Evolutionary conservation across 225 moss, liverwort and hornwort genomes (phyloP), one percentile per base, ranked within the genome.

Genomic region (Neckera pumila): DNA sequence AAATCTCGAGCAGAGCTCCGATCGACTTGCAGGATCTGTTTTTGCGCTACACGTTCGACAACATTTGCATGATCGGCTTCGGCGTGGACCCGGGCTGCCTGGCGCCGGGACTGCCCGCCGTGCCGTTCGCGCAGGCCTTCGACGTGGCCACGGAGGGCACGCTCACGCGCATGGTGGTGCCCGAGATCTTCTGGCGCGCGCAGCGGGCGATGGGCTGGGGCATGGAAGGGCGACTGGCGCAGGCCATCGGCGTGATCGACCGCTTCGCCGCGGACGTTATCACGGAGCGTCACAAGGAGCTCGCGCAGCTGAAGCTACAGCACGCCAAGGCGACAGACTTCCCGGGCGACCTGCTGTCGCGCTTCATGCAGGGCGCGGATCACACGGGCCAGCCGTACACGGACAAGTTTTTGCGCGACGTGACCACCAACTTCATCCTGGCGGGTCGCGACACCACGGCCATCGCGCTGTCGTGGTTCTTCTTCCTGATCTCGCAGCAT

Each of bases 31-130:
- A 95, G 61, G 94, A 94, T 79, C 72, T 96, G 42, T 92, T 96
- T n/a, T 85, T 94, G 40, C 91, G 95, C 61, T 95, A 95, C 89
- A 92, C 93, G 5, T 95, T 97, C 84, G 96, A 96, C 83, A 95
- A 91, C 90, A 95, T 96, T 21, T 97, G 97, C 92, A 91, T 90
- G 81, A 80, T 96, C 14, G 96, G 92, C 6, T 96, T 97, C 82
- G 93, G 95, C 61, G 93, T 95, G 18, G 96, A 97, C 43, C 94
- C 93, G 33, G 95, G 93, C 5, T 95, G 95, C 76, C 90, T 96
- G 49, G 93, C 92, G 16, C 89, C 90, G 10, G 93, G 92, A 10
- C 86, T 96, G 7, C 94, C 96, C 3, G 27, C 10, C 4, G 94
- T 95, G 70, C 92, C 89, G 34, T 92, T 97, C 75, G 96, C 96